Conservation (phyloP, 176 grass and related monocot species). For the Aegilops bicornis region DNA sequence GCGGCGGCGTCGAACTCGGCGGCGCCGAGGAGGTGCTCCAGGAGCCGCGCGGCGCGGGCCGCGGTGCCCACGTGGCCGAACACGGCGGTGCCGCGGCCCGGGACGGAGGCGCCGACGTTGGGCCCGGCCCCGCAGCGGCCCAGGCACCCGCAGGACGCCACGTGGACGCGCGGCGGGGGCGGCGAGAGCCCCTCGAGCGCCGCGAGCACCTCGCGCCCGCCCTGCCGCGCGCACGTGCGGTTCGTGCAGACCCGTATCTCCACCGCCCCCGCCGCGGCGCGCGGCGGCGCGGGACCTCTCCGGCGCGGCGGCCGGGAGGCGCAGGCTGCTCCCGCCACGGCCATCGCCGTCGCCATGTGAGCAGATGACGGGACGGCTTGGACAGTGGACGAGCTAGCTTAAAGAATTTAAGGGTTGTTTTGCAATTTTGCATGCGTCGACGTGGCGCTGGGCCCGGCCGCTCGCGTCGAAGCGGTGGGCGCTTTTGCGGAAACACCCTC, state of each 20-base stretch:
- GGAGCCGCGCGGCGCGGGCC: constrained; percentile 50
- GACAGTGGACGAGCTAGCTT: not conserved
- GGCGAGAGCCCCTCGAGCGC: constrained; percentile 63
- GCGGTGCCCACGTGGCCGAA: constrained; percentile 70
- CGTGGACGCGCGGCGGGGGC: constrained; percentile 53
- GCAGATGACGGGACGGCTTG: not conserved
- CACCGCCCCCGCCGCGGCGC: constrained; percentile 5
- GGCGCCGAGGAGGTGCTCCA: constrained; percentile 57
- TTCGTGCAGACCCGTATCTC: constrained; percentile 87
- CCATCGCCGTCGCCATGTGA: not conserved
- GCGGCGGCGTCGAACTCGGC: constrained; percentile 45
- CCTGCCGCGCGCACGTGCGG: constrained; percentile 79
- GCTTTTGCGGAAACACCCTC: constrained; percentile 10
- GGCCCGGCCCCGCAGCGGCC: constrained; percentile 78
- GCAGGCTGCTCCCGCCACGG: not conserved
- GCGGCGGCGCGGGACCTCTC: not conserved
- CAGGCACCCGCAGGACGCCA: constrained; percentile 75
- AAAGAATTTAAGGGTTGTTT: not conserved
- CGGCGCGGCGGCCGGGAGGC: not conserved
- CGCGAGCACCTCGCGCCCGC: constrained; percentile 63
- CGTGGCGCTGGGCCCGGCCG: constrained; percentile 5
- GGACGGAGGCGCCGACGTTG: constrained; percentile 50
- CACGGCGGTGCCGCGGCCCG: constrained; percentile 8
- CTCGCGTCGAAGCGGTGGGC: not conserved
- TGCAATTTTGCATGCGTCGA: not conserved